These are phyloP conservation scores for Colletotrichum sp. DNA, from an alignment of 2,329 filamentous ascomycete species.

Conservation along the genomic window DNA sequence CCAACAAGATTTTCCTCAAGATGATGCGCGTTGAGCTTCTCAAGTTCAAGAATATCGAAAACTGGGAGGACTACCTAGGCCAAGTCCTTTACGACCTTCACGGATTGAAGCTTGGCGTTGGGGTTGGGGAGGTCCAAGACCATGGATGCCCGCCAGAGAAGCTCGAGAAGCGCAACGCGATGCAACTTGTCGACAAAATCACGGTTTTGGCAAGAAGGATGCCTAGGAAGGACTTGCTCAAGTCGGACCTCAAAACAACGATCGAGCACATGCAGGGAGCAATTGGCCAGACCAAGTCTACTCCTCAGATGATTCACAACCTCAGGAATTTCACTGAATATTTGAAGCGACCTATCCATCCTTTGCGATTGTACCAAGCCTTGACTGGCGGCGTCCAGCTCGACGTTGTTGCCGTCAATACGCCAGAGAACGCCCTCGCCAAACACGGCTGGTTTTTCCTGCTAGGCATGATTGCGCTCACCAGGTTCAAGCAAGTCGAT, in stretches of 20 bases:
- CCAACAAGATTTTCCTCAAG: slow-evolving; percentile 87
- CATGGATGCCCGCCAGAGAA: slow-evolving; percentile 80
- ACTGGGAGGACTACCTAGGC: slow-evolving; percentile 84
- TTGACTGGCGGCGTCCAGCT: slow-evolving; percentile 78
- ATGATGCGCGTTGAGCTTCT: slow-evolving; percentile 87
- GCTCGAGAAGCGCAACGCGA: slow-evolving; percentile 79
- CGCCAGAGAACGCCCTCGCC: slow-evolving; percentile 73
- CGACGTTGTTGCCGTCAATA: slow-evolving; percentile 71
- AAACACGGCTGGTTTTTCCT: slow-evolving; percentile 91
- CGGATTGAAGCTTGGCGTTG: slow-evolving; percentile 76
- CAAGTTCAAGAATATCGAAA: slow-evolving; percentile 74
- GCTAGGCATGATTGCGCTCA: slow-evolving; percentile 84
- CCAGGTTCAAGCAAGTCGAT: slow-evolving; percentile 76
- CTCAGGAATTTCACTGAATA: slow-evolving; percentile 81
- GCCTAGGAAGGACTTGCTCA: slow-evolving; percentile 88
- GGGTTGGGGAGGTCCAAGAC: slow-evolving; percentile 70
- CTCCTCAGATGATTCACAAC: slow-evolving; percentile 85
- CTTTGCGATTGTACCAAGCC: slow-evolving; percentile 78
- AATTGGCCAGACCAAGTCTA: slow-evolving; percentile 79
- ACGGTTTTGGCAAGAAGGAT: slow-evolving; percentile 81
- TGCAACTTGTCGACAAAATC: slow-evolving; percentile 83
- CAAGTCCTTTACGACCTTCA: slow-evolving; percentile 86
- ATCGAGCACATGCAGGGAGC: slow-evolving; percentile 94
- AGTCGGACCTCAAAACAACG: slow-evolving; percentile 85
- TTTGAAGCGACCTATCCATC: slow-evolving; percentile 83